phyloP scores from a whole-genome alignment of 2,329 filamentous ascomycete genomes.

The Colletotrichum lini region DNA sequence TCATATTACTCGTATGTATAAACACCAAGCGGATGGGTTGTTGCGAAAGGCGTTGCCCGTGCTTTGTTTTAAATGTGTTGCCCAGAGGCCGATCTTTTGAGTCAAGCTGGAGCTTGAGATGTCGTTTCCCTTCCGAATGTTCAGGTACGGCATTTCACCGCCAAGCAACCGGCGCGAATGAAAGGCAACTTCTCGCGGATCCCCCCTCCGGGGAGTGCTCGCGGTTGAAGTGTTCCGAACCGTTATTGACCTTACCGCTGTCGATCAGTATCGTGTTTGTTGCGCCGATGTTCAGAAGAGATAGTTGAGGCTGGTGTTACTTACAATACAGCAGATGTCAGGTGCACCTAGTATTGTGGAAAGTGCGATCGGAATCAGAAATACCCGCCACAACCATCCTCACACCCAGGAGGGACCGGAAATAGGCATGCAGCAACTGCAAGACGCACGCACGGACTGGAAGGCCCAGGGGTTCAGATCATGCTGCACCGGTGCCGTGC shows the following conservation, averaged over 20 bases:
- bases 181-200: slow-evolving; percentile 20
- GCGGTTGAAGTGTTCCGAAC: background rate
- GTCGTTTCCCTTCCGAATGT: background rate
- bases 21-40: background rate
- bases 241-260: slow-evolving; percentile 8
- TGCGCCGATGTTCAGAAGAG: background rate
- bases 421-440: slow-evolving; percentile 31
- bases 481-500: slow-evolving; percentile 3
- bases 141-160: background rate
- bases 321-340: background rate
- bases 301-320: slow-evolving; percentile 19
- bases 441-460: slow-evolving; percentile 24
- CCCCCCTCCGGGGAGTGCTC: background rate
- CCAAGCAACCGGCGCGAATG: background rate
- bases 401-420: slow-evolving; percentile 13
- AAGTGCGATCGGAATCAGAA: slow-evolving; percentile 16
- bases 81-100: background rate
- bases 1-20: background rate
- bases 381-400: slow-evolving; percentile 30
- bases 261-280: slow-evolving; percentile 12
- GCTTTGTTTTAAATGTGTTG: background rate
- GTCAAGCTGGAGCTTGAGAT: background rate
- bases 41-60: background rate
- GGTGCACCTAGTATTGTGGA: background rate
- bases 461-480: slow-evolving; percentile 20